A percentile compares a stretch with the other conserved stretches of the same genome.
Evolutionary conservation across 306 rosid genomes (phyloP).

Genomic region (Cicer cuneatum): DNA sequence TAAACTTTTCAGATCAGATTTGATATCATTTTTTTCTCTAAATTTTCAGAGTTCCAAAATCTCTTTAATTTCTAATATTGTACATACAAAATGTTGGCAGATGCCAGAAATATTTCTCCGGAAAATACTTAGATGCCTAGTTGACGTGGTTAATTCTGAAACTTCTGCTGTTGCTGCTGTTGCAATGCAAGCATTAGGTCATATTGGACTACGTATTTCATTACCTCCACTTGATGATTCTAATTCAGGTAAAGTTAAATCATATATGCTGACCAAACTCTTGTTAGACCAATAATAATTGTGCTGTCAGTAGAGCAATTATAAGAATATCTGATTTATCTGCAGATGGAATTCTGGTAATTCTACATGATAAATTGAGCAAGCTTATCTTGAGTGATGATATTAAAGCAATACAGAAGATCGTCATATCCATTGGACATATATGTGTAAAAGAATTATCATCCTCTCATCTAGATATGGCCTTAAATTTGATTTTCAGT

Average conservation of each 20-base stretch:
- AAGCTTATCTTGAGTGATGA: constrained; percentile 79
- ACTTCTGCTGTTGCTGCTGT: constrained; percentile 76
- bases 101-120: constrained; percentile 65
- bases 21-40: neutral
- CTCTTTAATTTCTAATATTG: constrained; percentile 17
- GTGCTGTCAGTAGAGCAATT: constrained; percentile 40
- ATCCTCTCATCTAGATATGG: constrained; percentile 68
- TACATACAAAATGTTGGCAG: constrained; percentile 48
- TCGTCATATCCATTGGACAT: constrained; percentile 84
- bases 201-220: constrained; percentile 77
- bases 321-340: constrained; percentile 43
- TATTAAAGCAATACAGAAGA: constrained; percentile 79
- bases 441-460: constrained; percentile 81
- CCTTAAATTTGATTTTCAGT: constrained; percentile 73
- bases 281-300: constrained; percentile 35
- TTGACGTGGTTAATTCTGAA: constrained; percentile 80
- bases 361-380: constrained; percentile 69
- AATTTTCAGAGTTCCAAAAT: constrained; percentile 8
- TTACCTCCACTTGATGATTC: constrained; percentile 74
- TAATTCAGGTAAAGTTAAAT: constrained; percentile 60
- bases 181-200: constrained; percentile 96
- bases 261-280: constrained; percentile 32
- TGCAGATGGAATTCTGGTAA: constrained; percentile 82
- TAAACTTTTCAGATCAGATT: neutral
- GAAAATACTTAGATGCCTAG: constrained; percentile 70